These are phyloP conservation scores for Paracoccidioides lutzii DNA, from an alignment of 2,329 filamentous ascomycete genomes.

Conservation along the genomic window DNA sequence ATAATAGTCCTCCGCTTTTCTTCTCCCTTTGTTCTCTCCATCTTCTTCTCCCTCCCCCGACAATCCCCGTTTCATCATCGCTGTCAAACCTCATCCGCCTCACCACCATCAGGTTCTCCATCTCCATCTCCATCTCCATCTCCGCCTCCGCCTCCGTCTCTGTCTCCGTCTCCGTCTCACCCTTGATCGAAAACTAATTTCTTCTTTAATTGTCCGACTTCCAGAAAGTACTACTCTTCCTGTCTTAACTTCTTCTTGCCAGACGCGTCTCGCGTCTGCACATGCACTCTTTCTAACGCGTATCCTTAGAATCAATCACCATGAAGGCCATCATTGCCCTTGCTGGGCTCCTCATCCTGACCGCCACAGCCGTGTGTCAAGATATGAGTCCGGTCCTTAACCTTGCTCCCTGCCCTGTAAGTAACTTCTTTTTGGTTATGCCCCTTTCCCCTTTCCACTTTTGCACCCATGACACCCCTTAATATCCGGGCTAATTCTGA, in stretches of 20 bases:
- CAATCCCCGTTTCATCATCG: no score
- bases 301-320: background rate
- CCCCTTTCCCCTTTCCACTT: background rate
- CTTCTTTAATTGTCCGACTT: background rate
- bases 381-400: background rate
- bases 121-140: background rate
- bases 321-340: background rate
- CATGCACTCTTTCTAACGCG: background rate
- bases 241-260: background rate
- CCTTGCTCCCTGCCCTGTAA: background rate
- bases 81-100: background rate
- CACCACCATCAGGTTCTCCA: background rate
- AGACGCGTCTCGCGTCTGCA: background rate
- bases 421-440: background rate
- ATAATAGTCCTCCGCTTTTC: background rate
- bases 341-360: background rate
- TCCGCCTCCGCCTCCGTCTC: slow-evolving; percentile 1
- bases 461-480: background rate
- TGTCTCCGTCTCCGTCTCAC: background rate
- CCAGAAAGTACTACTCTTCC: background rate
- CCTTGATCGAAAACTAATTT: background rate
- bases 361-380: background rate
- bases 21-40: background rate
- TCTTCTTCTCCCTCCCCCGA: background rate
- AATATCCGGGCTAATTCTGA: background rate